phyloP scores from a whole-genome alignment of 1,284 basidiomycete species.

The Melanopsichium pennsylvanicum region DNA sequence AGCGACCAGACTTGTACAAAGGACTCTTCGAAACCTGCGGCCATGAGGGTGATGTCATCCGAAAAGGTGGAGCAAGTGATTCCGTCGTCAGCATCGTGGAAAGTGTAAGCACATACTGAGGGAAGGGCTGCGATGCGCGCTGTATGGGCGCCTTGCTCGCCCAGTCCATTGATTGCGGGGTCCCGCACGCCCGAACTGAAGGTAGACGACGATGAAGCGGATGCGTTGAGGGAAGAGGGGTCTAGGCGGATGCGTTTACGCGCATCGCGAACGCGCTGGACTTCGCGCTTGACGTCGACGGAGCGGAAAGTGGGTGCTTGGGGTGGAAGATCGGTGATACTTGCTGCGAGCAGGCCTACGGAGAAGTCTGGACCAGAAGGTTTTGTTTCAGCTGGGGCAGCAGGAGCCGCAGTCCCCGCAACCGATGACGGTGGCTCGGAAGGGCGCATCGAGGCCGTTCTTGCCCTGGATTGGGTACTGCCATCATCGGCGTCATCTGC shows the following conservation, averaged over 20 bases:
- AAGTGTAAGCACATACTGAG: constrained; percentile 64
- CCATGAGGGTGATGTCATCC: constrained; percentile 89
- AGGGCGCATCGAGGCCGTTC: constrained; percentile 25
- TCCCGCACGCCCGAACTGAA: constrained; percentile 52
- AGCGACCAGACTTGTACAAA: constrained; percentile 94
- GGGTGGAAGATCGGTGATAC: constrained; percentile 79
- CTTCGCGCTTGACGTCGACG: constrained; percentile 88
- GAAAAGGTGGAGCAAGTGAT: constrained; percentile 89
- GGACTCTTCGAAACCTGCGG: constrained; percentile 94
- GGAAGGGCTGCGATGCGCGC: constrained; percentile 58
- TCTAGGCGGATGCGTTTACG: constrained; percentile 64
- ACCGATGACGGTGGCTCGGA: constrained; percentile 27
- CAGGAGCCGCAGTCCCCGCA: constrained; percentile 9
- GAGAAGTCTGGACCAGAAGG: constrained; percentile 28
- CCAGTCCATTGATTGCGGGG: constrained; percentile 40
- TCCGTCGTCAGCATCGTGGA: constrained; percentile 64
- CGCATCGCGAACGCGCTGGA: constrained; percentile 86
- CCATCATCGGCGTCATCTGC: constrained; percentile 11
- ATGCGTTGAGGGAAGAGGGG: constrained; percentile 25
- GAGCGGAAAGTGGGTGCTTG: constrained; percentile 80
- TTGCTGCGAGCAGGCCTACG: constrained; percentile 69
- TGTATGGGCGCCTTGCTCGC: constrained; percentile 51
- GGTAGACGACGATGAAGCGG: constrained; percentile 1
- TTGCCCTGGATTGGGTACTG: constrained; percentile 8
- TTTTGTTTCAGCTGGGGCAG: constrained; percentile 2